Evolutionary conservation across 1,284 basidiomycete genomes (phyloP).

Genomic region (Coriolopsis trogii): DNA sequence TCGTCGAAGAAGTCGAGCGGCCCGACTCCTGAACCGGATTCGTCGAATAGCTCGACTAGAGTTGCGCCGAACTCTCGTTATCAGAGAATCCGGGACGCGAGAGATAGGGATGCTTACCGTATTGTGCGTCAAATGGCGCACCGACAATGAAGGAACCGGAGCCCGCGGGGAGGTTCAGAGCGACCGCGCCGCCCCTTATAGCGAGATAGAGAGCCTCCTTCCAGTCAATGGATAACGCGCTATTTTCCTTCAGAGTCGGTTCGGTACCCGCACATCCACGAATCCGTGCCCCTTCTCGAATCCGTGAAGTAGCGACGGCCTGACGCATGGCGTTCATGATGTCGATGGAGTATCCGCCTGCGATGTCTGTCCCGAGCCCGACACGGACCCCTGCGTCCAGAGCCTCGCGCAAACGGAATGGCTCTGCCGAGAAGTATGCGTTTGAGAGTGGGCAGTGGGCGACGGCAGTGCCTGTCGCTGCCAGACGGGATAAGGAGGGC

Average conservation of each 20-base stretch:
- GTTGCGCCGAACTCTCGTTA: neutral
- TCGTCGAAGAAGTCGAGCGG: constrained; percentile 70
- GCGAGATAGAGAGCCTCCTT: constrained; percentile 79
- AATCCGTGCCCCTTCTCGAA: constrained; percentile 62
- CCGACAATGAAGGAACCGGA: constrained; percentile 67
- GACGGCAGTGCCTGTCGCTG: constrained; percentile 57
- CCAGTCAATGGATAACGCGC: constrained; percentile 49
- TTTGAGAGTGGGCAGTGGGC: constrained; percentile 89
- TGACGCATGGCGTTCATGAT: constrained; percentile 80
- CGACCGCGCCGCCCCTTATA: constrained; percentile 73
- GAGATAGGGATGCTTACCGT: constrained; percentile 51
- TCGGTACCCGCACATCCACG: constrained; percentile 11
- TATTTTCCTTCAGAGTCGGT: constrained; percentile 10
- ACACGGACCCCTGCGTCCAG: constrained; percentile 63
- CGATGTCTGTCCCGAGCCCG: constrained; percentile 83
- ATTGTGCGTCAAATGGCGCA: constrained; percentile 80
- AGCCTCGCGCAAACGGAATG: constrained; percentile 77
- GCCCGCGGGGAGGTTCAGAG: constrained; percentile 54
- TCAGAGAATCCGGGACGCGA: neutral
- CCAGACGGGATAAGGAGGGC: constrained; percentile 55
- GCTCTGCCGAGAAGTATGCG: constrained; percentile 77
- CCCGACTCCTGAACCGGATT: constrained; percentile 50
- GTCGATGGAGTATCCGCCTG: constrained; percentile 80
- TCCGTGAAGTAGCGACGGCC: constrained; percentile 70
- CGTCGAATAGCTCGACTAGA: constrained; percentile 56